Base-by-base conservation (phyloP, 176 grass and related monocot genomes). In the Thinopyrum elongatum region DNA sequence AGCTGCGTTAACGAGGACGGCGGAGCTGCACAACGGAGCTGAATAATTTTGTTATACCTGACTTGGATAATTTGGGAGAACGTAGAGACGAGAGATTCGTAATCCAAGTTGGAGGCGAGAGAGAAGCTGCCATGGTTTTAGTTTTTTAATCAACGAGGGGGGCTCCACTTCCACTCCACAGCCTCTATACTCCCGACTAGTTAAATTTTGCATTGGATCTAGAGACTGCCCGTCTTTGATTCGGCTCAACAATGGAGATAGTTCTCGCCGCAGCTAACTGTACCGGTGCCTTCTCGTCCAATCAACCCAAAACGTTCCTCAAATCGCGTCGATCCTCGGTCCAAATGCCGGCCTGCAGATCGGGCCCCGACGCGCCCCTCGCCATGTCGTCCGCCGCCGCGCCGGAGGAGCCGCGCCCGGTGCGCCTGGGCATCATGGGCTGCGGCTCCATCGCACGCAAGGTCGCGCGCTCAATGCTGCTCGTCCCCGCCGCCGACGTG, bases 401-500 rank as follows among this genome's bases (percentile, higher is more conserved):
- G 69, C 74, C 47, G 51, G 81, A 82, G 78, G 85, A 82, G 33
- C 64, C 73, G 59, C 70, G 34, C 58, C 95, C 83, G 14, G 80
- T 95, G 47, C 85, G 80, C 5, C 93, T 98, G 87, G 91, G 95
- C 71, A 93, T 98, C 76, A 19, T 98, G 9, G 91, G 91, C 26
- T 98, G 95, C 89, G 89, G 91, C n/a, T 33, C 80, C 39, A 98
- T 98, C 76, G 91, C 93, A 28, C 89, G 93, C 66, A 95, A 98
- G 93, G 67, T 98, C 0, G 64, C 74, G 6, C 93, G 95, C 41
- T 89, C 91, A 80, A 95, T 98, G 70, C 58, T 82, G 19, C 91
- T 84, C 6, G 82, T 78, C 22, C 82, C 86, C 77, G 79, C 53
- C 53, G 86, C 82, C 58, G 80, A 74, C 59, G 10, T 98, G 65